These are phyloP conservation scores for Synchytrium microbalum DNA, from an alignment of 371 early-diverging fungal species.

Conservation along the genomic window DNA sequence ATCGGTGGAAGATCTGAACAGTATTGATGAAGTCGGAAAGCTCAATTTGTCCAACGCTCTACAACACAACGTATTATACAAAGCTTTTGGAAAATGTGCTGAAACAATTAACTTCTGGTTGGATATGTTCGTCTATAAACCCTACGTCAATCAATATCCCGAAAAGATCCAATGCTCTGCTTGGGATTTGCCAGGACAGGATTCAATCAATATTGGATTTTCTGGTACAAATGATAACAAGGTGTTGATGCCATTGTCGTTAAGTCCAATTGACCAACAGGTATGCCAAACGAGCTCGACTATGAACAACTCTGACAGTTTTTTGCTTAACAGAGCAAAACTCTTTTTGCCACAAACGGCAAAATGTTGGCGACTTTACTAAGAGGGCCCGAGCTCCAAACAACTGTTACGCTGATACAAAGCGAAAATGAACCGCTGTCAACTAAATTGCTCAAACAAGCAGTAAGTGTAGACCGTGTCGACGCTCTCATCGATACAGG, in stretches of 20 bases:
- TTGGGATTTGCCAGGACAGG: neutral
- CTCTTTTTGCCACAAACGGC: no score
- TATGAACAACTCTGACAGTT: no score
- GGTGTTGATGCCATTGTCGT: neutral
- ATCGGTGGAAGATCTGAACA: neutral
- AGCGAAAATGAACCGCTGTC: no score
- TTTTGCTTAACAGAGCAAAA: no score
- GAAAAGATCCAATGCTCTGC: neutral
- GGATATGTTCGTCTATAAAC: neutral
- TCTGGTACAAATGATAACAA: neutral
- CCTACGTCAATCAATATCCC: neutral
- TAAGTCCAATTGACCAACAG: no score
- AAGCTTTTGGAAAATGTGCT: neutral
- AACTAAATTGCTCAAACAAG: no score
- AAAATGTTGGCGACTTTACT: neutral
- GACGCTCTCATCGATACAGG: slow-evolving; percentile 1
- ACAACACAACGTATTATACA: neutral
- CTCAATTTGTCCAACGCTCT: neutral
- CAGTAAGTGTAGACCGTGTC: no score
- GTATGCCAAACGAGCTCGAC: no score
- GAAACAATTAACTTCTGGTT: neutral
- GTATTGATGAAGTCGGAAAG: neutral
- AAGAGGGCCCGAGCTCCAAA: neutral
- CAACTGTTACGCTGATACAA: neutral
- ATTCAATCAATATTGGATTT: neutral